phyloP scores from a whole-genome alignment of 2,329 filamentous ascomycete species.

The Fusarium torreyae region DNA sequence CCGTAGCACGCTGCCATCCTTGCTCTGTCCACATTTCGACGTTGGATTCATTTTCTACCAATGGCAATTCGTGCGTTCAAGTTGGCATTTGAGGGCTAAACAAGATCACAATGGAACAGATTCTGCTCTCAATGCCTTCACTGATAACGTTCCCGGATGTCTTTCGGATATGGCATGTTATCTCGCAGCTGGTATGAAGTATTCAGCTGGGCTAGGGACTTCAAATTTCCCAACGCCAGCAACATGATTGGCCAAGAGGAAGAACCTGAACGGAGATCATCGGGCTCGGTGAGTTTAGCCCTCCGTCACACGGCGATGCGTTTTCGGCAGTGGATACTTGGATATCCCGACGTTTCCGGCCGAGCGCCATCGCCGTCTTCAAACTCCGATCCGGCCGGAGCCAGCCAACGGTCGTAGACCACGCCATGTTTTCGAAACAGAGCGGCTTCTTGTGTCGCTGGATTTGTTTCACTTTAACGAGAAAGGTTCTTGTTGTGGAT shows the following conservation, averaged over 20 bases:
- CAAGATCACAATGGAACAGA: not conserved
- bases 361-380: slow-evolving; percentile 26
- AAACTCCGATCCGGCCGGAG: slow-evolving; percentile 33
- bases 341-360: slow-evolving; percentile 47
- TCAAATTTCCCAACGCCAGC: slow-evolving; percentile 8
- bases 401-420: slow-evolving; percentile 20
- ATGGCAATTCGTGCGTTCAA: slow-evolving; percentile 2
- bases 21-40: slow-evolving; percentile 37
- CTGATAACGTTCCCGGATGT: not conserved
- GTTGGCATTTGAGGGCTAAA: slow-evolving; percentile 4
- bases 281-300: slow-evolving; percentile 12
- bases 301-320: slow-evolving; percentile 27
- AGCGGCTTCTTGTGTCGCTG: slow-evolving; percentile 20
- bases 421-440: slow-evolving; percentile 11
- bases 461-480: slow-evolving; percentile 40
- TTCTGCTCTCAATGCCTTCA: not conserved
- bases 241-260: slow-evolving; percentile 12
- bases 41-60: slow-evolving; percentile 15
- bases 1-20: slow-evolving; percentile 38
- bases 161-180: not conserved
- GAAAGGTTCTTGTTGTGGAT: slow-evolving; percentile 19
- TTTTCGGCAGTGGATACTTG: slow-evolving; percentile 35
- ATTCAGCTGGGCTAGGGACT: not conserved
- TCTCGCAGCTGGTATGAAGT: not conserved
- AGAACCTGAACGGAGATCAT: slow-evolving; percentile 2